These are phyloP conservation scores for Marsdenia floribunda DNA, from an alignment of 257 asterid genomes.

Conservation along the genomic window DNA sequence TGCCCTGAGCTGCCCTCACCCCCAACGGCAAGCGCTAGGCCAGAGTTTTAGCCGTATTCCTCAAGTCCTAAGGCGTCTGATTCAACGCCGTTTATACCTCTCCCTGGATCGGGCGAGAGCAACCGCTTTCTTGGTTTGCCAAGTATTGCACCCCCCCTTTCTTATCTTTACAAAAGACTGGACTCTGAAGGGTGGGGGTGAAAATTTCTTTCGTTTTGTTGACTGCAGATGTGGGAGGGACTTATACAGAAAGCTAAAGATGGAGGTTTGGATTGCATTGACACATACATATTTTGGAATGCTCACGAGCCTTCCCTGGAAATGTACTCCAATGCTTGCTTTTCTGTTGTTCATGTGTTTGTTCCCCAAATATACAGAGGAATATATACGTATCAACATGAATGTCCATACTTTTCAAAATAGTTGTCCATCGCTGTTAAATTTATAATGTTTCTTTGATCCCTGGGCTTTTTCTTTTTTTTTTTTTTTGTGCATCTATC, in stretches of 20 bases:
- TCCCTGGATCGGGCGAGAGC: constrained; percentile 89
- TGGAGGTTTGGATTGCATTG: constrained; percentile 87
- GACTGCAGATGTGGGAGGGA: constrained; percentile 97
- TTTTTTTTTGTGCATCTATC: neutral
- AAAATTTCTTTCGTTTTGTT: neutral
- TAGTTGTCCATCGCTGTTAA: no score
- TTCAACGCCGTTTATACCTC: constrained; percentile 69
- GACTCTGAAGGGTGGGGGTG: neutral
- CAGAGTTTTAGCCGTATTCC: constrained; percentile 76
- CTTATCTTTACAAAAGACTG: no score
- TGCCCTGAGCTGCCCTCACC: constrained; percentile 91
- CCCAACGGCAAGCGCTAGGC: constrained; percentile 95
- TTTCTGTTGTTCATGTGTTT: neutral
- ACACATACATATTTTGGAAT: constrained; percentile 90
- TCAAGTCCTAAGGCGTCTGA: constrained; percentile 73
- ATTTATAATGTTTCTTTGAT: neutral
- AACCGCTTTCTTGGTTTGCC: constrained; percentile 75
- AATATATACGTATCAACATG: neutral
- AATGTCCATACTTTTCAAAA: neutral
- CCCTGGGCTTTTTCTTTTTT: no score
- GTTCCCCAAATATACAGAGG: neutral
- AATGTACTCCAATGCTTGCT: constrained; percentile 34
- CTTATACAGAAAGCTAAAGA: constrained; percentile 89
- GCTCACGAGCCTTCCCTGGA: constrained; percentile 95
- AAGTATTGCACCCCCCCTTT: constrained; percentile 35